Evolutionary conservation across 441 rosid species (phyloP).

Genomic region (Croton setiger): DNA sequence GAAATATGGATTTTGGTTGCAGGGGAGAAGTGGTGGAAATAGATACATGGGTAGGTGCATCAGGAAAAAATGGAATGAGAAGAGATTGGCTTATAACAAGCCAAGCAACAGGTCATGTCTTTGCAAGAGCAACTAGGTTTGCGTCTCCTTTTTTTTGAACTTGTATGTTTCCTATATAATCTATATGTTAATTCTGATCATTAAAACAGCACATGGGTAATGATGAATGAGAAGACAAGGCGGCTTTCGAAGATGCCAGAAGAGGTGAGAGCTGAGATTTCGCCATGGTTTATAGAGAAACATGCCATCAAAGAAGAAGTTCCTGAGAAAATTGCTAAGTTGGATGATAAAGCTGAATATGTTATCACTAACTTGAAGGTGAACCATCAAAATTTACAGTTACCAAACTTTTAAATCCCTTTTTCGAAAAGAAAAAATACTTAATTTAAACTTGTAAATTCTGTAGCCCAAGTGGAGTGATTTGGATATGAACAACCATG

Average conservation of each 20-base stretch:
- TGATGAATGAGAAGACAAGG: slow-evolving; percentile 73
- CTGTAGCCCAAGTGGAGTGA: slow-evolving; percentile 61
- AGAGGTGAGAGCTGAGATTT: slow-evolving; percentile 59
- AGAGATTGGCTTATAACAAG: slow-evolving; percentile 66
- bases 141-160: background rate
- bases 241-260: slow-evolving; percentile 67
- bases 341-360: slow-evolving; percentile 52
- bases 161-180: background rate
- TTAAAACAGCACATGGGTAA: slow-evolving; percentile 63
- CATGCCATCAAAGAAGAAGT: slow-evolving; percentile 58
- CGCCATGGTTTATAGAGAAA: slow-evolving; percentile 66
- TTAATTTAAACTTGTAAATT: background rate
- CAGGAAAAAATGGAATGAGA: slow-evolving; percentile 74
- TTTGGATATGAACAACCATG: slow-evolving; percentile 75
- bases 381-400: background rate
- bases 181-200: background rate
- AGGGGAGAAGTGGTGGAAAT: slow-evolving; percentile 76
- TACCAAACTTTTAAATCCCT: background rate
- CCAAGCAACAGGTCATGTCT: slow-evolving; percentile 63
- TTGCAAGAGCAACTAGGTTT: slow-evolving; percentile 64
- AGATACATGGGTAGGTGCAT: slow-evolving; percentile 78
- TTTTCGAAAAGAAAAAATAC: background rate
- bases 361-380: slow-evolving; percentile 52
- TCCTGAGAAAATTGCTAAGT: slow-evolving; percentile 50
- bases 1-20: slow-evolving; percentile 4